Evolutionary conservation across 495 filamentous ascomycete species (phyloP).

Genomic region (Terfezia boudieri): DNA sequence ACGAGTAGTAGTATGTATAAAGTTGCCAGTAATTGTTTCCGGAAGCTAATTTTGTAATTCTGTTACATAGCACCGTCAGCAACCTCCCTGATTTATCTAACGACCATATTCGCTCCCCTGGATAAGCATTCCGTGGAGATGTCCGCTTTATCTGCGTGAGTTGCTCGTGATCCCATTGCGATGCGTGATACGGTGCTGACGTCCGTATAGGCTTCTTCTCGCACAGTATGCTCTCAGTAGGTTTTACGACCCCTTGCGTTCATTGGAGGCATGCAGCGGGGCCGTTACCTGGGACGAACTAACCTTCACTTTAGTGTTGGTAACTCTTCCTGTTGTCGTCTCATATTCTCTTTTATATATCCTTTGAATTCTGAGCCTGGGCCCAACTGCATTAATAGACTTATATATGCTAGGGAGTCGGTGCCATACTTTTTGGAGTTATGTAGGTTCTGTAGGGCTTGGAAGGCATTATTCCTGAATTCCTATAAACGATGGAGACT

Average conservation of each 20-base stretch:
- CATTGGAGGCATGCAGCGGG: not conserved
- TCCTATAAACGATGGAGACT: too few relatives aligned
- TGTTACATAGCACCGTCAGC: slow-evolving; percentile 12
- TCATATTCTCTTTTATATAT: slow-evolving; percentile 11
- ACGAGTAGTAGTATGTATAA: slow-evolving; percentile 14
- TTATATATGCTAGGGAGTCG: too few relatives aligned
- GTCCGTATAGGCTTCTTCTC: slow-evolving; percentile 8
- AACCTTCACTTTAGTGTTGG: slow-evolving; percentile 6
- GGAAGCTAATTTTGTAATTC: not conserved
- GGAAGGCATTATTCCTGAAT: too few relatives aligned
- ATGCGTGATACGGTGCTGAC: not conserved
- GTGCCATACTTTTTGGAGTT: too few relatives aligned
- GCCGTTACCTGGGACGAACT: not conserved
- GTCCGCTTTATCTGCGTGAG: slow-evolving; percentile 17
- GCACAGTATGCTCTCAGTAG: slow-evolving; percentile 14
- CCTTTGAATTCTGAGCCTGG: slow-evolving; percentile 16
- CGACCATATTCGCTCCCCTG: slow-evolving; percentile 15
- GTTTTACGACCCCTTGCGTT: not conserved
- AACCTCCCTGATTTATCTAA: slow-evolving; percentile 16
- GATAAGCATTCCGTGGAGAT: slow-evolving; percentile 14
- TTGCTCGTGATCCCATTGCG: not conserved
- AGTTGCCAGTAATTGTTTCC: not conserved
- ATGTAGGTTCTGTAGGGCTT: too few relatives aligned
- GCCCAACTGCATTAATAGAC: too few relatives aligned
- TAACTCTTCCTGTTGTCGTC: slow-evolving; percentile 13